Base-by-base conservation (phyloP, 2,329 filamentous ascomycete genomes). In the Penicillium digitatum region DNA sequence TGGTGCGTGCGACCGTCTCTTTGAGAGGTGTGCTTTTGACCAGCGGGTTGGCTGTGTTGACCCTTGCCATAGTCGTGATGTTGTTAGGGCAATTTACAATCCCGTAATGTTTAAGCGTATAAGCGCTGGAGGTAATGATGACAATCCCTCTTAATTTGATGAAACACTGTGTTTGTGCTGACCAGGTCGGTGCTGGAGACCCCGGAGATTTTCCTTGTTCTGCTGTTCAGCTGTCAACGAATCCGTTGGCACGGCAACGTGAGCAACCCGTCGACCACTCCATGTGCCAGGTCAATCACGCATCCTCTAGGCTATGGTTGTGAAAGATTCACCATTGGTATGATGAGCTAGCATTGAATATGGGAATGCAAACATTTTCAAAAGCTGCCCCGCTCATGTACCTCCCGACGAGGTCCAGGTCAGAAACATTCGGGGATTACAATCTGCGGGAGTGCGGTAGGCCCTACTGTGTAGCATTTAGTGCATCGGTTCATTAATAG, bases 31-130 rank as follows among this genome's bases (percentile, higher is more conserved):
- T 26, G 9, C 22, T 46, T 14, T 40, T 45, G 27, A 52, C 48
- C 29, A 55, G 39, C 8, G 64, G 59, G 12, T 57, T 64, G 14
- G 59, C 47, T 7, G 66, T 62, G 52, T 69, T 69, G 49, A 69
- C 57, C 54, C 66, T 59, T 35, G 67, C 67, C 67, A 69, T 69
- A 18, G 42, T 63, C 18, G 37, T 29, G 20, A 18, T 43, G 18
- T 43, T 34, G 26, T 14, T 43, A 31, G 3, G 2, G 16, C 20
- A 29, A 31, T 37, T 20, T 18, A 18, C 16, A 40, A 24, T 22
- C 35, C 14, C 18, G 11, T 6, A 6, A 10, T 14, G 26, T 29
- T 22, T 18, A 9, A 44, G 11, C 20, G 11, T 49, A 14, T 22
- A 24, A 20, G 14, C 5, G 20, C 26, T 35, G 16, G 5, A 14